Conservation (phyloP, 805 yeast species). For the Ogataea methylovora region DNA sequence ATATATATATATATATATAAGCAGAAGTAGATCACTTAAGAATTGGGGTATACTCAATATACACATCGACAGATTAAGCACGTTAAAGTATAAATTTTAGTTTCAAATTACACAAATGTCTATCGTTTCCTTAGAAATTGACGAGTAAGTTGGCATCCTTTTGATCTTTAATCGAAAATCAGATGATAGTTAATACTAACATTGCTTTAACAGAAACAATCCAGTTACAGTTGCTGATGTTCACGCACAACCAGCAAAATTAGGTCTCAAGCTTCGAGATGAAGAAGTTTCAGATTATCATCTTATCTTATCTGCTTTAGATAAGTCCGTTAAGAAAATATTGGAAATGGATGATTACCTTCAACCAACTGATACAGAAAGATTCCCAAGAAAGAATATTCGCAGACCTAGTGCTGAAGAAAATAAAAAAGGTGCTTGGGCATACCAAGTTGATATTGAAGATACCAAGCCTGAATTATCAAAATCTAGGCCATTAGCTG, state of each 20-base stretch:
- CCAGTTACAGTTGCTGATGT: constrained; percentile 19
- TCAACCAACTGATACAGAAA: constrained; percentile 20
- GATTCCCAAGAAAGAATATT: constrained; percentile 26
- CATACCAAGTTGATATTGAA: constrained; percentile 16
- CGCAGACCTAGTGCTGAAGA: constrained; percentile 16
- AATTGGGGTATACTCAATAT: no score
- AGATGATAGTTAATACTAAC: background rate
- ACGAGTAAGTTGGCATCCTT: constrained; percentile 6
- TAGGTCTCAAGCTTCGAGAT: constrained; percentile 15
- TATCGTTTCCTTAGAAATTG: constrained; percentile 12
- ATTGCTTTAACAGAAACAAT: constrained; percentile 10
- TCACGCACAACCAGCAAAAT: constrained; percentile 15
- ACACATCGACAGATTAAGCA: no score
- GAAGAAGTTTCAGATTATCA: constrained; percentile 19
- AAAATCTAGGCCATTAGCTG: constrained; percentile 22
- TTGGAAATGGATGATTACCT: constrained; percentile 23
- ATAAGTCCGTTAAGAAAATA: constrained; percentile 18
- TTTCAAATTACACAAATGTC: constrained; percentile 10
- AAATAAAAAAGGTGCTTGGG: constrained; percentile 27
- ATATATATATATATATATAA: no score
- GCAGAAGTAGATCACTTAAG: no score
- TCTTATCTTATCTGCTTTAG: constrained; percentile 20
- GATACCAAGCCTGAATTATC: constrained; percentile 20
- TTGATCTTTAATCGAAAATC: background rate
- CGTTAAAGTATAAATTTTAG: no score